Base-by-base conservation (phyloP, 2,329 filamentous ascomycete genomes). In the Curvularia sp. region DNA sequence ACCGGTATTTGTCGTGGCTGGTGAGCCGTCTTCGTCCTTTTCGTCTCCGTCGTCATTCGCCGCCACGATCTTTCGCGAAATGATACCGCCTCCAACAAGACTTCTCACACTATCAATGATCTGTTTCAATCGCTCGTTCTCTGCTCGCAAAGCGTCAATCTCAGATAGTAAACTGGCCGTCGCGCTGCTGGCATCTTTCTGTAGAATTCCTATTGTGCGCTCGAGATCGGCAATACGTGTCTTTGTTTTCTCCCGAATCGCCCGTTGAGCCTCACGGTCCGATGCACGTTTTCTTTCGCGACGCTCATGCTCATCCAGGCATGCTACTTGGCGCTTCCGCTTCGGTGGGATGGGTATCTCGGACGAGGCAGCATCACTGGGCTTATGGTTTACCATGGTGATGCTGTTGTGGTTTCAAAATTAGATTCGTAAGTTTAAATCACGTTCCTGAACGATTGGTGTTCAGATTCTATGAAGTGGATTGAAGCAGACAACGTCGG, bases 171-270 rank as follows among this genome's bases (percentile, higher is more conserved):
- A 49, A 42, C 65, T 74, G 20, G 70, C 63, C 18, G 71, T 75
- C 2, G 69, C 68, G 13, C 69, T 71, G 63, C 74, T 73, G 30
- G 66, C 58, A 44, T 77, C 74, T 50, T 76, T 72, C 22, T 69
- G 56, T 6, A 77, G 57, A n/a, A 76, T 74, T 50, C 74, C 64
- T 26, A 76, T 75, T 2, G 73, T 75, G 28, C 73, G 69, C 52
- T 76, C 73, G 2, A 77, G 67, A 48, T 77, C 73, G 8, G 74
- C 73, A 49, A 77, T 77, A 22, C 76, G 73, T 8, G 72, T 72
- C 43, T 76, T 77, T 1, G 74, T 77, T 64, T 77, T 77, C 49
- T 77, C 74, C 52, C 74, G 55, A 20, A 77, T 58, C 3, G 73
- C 75, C 30, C 74, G 60, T 48, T 76, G 73, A 31, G 74, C 74